Base-by-base conservation (phyloP, 352 stramenopile species). In the Globisporangium lucens region DNA sequence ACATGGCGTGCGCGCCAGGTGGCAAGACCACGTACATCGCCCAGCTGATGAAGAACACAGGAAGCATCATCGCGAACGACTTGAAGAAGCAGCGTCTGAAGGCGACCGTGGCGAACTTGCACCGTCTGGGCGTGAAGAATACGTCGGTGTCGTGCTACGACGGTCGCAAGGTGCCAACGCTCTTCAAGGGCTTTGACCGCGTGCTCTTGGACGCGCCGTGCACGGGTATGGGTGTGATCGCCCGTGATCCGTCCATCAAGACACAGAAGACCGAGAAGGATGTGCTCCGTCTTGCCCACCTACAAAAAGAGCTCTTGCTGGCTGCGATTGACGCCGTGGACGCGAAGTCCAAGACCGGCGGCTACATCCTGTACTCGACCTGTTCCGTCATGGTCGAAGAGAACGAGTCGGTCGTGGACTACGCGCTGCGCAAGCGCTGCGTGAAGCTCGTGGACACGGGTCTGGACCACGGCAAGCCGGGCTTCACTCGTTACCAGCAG, bases 1-100 rank as follows among this genome's bases (percentile, higher is more conserved):
- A 99, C 79, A 99, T 99, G 96, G 97, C 91, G 43, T 96, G 96
- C 43, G 98, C 98, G 22, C 98, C 98, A 4, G 98, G 98, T 56
- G 98, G 98, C 55, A 99, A 99, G 82, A 99, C 97, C 24, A 99
- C 95, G 24, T 99, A 99, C 83, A 98, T 99, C 69, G 90, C 96
- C 22, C 98, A 99, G 80, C 83, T 99, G 41, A 99, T 99, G 98
- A 97, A 98, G 68, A 99, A 99, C 83, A 98, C 93, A 58, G 98
- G 98, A 35, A 87, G 97, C 24, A 85, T 99, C 59, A 93, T 99
- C 72, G 97, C 97, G 12, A 99, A 99, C 75, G 98, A 99, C 79
- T 76, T 99, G 29, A 99, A 98, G 79, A 97, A 98, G 71, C 95
- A 99, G 69, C 89, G 97, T 58, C 91, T 98, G 22, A 96, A 98